These are phyloP conservation scores for Ustilago loliicola DNA, from an alignment of 1,284 basidiomycete genomes.

Conservation along the genomic window DNA sequence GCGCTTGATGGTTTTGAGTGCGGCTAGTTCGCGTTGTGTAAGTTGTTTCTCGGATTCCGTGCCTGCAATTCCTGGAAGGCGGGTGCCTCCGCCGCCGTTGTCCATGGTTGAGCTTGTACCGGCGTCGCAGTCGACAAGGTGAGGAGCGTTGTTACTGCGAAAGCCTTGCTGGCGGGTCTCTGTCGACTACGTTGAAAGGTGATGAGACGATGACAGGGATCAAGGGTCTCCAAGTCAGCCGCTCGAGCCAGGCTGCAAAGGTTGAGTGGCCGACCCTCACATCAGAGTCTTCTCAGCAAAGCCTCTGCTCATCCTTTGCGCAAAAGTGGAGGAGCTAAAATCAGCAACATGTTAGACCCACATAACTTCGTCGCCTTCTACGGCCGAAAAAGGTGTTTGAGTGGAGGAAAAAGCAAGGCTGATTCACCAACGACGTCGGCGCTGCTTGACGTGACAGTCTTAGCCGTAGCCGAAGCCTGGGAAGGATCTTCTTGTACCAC, in stretches of 20 bases:
- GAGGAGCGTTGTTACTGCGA: not conserved
- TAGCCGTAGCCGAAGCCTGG: not conserved
- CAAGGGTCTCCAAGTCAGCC: not conserved
- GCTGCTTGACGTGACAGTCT: slow-evolving; percentile 29
- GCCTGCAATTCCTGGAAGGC: slow-evolving; percentile 40
- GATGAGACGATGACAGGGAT: not conserved
- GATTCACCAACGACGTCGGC: slow-evolving; percentile 45
- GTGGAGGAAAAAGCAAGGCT: slow-evolving; percentile 14
- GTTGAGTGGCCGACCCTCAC: not conserved
- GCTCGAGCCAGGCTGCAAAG: slow-evolving; percentile 1
- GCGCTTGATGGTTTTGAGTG: slow-evolving; percentile 45
- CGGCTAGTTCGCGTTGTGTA: slow-evolving; percentile 44
- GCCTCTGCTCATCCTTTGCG: not conserved
- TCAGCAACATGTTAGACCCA: not conserved
- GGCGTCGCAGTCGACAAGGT: not conserved
- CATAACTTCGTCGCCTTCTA: not conserved
- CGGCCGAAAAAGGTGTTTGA: not conserved
- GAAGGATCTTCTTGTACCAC: not conserved
- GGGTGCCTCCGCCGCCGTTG: slow-evolving; percentile 9
- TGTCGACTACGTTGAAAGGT: no score
- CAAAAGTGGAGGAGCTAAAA: slow-evolving; percentile 12
- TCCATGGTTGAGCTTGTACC: no score
- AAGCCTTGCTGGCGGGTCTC: not conserved
- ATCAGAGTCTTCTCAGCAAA: slow-evolving; percentile 1
- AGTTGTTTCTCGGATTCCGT: slow-evolving; percentile 50